Conservation (phyloP, 345 rosid genomes). For the Gossypium rotundifolium region DNA sequence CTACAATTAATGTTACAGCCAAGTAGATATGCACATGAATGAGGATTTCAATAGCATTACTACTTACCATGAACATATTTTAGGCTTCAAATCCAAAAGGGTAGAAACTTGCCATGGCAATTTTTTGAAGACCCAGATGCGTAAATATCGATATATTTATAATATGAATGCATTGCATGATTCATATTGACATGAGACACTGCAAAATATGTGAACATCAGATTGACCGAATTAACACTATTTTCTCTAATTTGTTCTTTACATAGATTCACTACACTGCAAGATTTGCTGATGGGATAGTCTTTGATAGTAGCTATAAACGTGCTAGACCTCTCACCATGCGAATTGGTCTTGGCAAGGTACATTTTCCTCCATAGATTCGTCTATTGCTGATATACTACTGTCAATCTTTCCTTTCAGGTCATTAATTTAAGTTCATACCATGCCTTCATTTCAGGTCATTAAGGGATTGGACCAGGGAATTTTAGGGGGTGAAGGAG, state of each 20-base stretch:
- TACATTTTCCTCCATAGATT: slow-evolving; percentile 1
- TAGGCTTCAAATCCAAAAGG: neutral
- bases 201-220: neutral
- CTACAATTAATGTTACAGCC: neutral
- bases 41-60: neutral
- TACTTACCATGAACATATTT: neutral
- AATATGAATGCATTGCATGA: neutral
- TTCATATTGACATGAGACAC: neutral
- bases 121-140: neutral
- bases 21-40: neutral
- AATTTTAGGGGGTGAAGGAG: slow-evolving; percentile 85
- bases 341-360: slow-evolving; percentile 96
- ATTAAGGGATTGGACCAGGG: slow-evolving; percentile 88
- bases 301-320: slow-evolving; percentile 93
- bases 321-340: slow-evolving; percentile 88
- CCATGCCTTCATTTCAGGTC: slow-evolving; percentile 39
- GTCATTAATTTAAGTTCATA: neutral
- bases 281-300: slow-evolving; percentile 79
- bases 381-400: neutral
- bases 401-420: neutral
- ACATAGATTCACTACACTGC: slow-evolving; percentile 84
- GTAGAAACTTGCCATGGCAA: neutral
- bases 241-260: neutral
- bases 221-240: neutral
- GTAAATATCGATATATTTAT: neutral